These are phyloP conservation scores for Plantago major DNA, from an alignment of 257 asterid species.

Conservation along the genomic window DNA sequence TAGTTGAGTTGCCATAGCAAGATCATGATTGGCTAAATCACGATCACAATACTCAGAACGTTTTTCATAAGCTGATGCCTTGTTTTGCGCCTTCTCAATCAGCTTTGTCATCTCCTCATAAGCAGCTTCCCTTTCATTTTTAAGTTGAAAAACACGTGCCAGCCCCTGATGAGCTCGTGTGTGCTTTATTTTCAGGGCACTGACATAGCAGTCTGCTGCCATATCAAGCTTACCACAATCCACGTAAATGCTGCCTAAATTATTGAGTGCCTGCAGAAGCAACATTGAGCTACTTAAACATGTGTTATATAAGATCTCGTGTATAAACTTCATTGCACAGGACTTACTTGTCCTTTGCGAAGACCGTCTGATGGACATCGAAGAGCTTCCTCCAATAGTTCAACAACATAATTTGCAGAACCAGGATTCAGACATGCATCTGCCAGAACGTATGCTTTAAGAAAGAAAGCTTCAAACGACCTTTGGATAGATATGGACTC, in stretches of 20 bases:
- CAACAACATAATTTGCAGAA: constrained; percentile 65
- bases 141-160: constrained; percentile 92
- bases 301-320: neutral
- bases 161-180: constrained; percentile 96
- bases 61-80: constrained; percentile 95
- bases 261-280: constrained; percentile 71
- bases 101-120: constrained; percentile 96
- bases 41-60: constrained; percentile 90
- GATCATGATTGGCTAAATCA: constrained; percentile 94
- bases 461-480: constrained; percentile 92
- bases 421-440: constrained; percentile 67
- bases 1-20: constrained; percentile 64
- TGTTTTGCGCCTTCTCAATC: constrained; percentile 76
- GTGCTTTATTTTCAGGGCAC: constrained; percentile 86
- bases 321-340: neutral
- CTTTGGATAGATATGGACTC: constrained; percentile 74
- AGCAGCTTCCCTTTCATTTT: constrained; percentile 73
- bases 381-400: constrained; percentile 92
- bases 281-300: neutral
- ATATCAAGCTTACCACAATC: constrained; percentile 79
- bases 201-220: constrained; percentile 82
- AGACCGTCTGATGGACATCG: constrained; percentile 97
- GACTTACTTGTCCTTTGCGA: constrained; percentile 92
- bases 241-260: constrained; percentile 76
- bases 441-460: constrained; percentile 80